Base-by-base conservation (phyloP, 202 grass and related monocot species). In the Brachypodium distachyon region DNA sequence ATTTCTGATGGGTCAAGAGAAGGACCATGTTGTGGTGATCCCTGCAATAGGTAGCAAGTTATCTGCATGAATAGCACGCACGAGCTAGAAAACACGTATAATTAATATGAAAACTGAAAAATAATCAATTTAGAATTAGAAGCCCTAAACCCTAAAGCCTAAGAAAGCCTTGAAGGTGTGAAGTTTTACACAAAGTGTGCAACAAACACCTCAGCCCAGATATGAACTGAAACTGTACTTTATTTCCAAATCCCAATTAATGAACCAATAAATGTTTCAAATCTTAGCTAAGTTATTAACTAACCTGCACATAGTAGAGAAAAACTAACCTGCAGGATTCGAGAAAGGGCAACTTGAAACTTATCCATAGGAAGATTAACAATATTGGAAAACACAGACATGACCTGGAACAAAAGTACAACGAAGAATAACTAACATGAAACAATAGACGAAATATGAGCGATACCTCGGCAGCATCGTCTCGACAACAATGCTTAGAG, bases 1-100 rank as follows among this genome's bases (percentile, higher is more conserved):
- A 98, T 84, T 86, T 94, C 95, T 68, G 95, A 89, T 72, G 91
- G 91, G 32, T 86, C 86, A 70, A 94, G 91, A 69, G 69, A 88
- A 77, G 89, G 83, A 29, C 76, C 84, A 98, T 70, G 88, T 54
- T 84, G 85, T 21, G 95, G 67, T 37, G 91, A 87, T 64, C 91
- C 87, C 91, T 93, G 71, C 1, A 4, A 74, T 33, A 87, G 42
- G 42, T 36, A 72, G 61, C 22, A 84, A 77, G 49, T 77, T 65
- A 44, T 56, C 33, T 36, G 40, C 16, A n/a, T 67, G 21, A 80
- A 71, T 54, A 72, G 44, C 39, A 34, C 63, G 54, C 52, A 74
- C 55, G 66, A 6, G 52, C 53, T 61, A 67, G 57, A 21, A 84
- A 82, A 42, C 1, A 25, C 55, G 27, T 40, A n/a, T 12, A 42